Base-by-base conservation (phyloP, 305 asterid species). In the Lippia alba region DNA sequence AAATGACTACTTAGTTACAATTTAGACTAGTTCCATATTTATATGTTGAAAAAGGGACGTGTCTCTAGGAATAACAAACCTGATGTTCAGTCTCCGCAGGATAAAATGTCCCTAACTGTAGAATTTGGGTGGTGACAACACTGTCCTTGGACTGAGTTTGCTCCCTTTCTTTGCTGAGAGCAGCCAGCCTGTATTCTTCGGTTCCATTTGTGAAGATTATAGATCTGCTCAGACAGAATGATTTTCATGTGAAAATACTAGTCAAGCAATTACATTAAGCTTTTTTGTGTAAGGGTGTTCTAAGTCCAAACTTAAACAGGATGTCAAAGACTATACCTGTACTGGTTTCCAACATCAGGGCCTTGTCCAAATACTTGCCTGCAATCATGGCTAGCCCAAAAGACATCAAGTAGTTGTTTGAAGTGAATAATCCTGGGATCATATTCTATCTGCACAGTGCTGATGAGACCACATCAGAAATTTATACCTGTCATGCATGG, bases 321-420 rank as follows among this genome's bases (percentile, higher is more conserved):
- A 46, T 9, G 40, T 17, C 76, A 80, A 69, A 76, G 54, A 17
- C 5, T 53, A 50, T 81, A 91, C 99, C 98, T 82, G 85, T 94
- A 94, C 67, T 94, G 98, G 73, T 83, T 83, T 48, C 99, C 99
- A 67, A 94, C 99, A 73, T 94, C 98, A 56, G 99, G 99, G 75
- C 99, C 99, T 84, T 94, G 99, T 80, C 99, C 99, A 68, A 85
- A 94, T 41, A 94, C 97, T 85, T 94, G 99, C 83, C 98, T 88
- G 46, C 97, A 81, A 76, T 94, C 99, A 64, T 94, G 99, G 71
- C 91, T 85, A 44, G 79, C 63, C 99, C 99, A 90, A 76, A 92
- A 94, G 56, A 84, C 95, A 81, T 94, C 98, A 81, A 94, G 85
- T 53, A 94, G 91, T 74, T 91, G 89, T 70, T 84, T 86, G 78